Evolutionary conservation across 371 early-diverging fungal species (phyloP).

Genomic region (Mycotypha africana): DNA sequence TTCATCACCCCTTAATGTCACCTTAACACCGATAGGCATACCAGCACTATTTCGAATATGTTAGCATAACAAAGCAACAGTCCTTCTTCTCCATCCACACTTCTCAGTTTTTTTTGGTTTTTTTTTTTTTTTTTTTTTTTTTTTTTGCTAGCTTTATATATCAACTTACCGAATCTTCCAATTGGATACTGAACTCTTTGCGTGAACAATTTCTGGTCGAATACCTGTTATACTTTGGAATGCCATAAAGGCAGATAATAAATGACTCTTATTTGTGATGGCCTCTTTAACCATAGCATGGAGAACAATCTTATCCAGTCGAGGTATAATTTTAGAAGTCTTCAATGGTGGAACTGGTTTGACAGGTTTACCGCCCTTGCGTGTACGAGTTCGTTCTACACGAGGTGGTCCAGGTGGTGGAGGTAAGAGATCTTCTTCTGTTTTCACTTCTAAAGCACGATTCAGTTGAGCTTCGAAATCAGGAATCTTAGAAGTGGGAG

Average conservation of each 20-base stretch:
- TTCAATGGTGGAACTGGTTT: conserved; percentile 49
- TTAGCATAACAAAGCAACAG: conserved; percentile 1
- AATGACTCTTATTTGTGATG: conserved; percentile 79
- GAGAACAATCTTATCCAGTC: conserved; percentile 62
- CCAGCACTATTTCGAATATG: conserved; percentile 43
- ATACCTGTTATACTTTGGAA: conserved; percentile 86
- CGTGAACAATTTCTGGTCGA: conserved; percentile 77
- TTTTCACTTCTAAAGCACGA: conserved; percentile 14
- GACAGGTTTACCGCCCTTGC: conserved; percentile 55
- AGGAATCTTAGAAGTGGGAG: conserved; percentile 29
- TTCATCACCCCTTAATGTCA: conserved; percentile 72
- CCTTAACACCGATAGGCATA: conserved; percentile 87
- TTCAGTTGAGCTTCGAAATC: conserved; percentile 36
- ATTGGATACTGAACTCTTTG: conserved; percentile 73
- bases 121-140: background rate
- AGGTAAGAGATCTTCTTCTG: background rate
- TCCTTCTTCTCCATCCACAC: too few relatives aligned
- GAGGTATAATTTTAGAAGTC: conserved; percentile 53
- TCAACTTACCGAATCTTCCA: conserved; percentile 76
- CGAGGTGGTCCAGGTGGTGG: too few relatives aligned
- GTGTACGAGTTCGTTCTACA: conserved; percentile 29
- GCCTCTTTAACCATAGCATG: conserved; percentile 84
- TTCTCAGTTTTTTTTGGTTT: too few relatives aligned
- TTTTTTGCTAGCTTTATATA: background rate
- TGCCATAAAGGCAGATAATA: conserved; percentile 87